phyloP scores from a whole-genome alignment of 306 rosid genomes.

The Cicer chorassanicum region DNA sequence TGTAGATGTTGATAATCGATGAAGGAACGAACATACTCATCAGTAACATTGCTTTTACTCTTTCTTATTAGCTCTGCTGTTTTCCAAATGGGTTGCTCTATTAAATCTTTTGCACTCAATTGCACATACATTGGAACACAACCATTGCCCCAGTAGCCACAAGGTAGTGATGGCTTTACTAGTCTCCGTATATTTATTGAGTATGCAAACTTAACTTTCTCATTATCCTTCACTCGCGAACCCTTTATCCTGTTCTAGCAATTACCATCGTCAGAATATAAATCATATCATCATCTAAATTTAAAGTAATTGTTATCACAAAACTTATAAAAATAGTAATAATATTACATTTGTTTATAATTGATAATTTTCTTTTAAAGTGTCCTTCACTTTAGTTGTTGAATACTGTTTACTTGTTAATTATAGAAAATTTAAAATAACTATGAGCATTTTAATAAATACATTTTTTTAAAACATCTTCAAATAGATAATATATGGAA shows the following conservation, averaged over 20 bases:
- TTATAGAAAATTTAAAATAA: too few relatives aligned
- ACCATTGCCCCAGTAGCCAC: slow-evolving; percentile 89
- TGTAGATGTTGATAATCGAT: slow-evolving; percentile 72
- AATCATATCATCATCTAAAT: background rate
- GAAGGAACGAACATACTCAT: slow-evolving; percentile 77
- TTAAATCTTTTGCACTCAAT: slow-evolving; percentile 57
- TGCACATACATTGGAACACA: slow-evolving; percentile 78
- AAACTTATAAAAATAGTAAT: too few relatives aligned
- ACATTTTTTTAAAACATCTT: too few relatives aligned
- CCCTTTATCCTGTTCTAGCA: slow-evolving; percentile 60
- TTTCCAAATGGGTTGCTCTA: slow-evolving; percentile 67
- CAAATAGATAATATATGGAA: too few relatives aligned
- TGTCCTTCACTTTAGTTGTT: too few relatives aligned
- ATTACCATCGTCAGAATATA: background rate
- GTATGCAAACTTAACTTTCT: slow-evolving; percentile 75
- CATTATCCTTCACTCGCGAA: slow-evolving; percentile 47
- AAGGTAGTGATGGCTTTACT: slow-evolving; percentile 63
- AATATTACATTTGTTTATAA: too few relatives aligned
- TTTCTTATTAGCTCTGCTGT: slow-evolving; percentile 70
- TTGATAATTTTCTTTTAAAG: too few relatives aligned
- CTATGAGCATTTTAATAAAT: too few relatives aligned
- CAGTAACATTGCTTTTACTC: slow-evolving; percentile 69
- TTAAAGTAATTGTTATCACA: background rate
- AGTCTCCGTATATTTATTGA: slow-evolving; percentile 64
- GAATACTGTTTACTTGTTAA: too few relatives aligned